Evolutionary conservation across 2,329 filamentous ascomycete species (phyloP).

Genomic region (Ascocoryne sarcoides): DNA sequence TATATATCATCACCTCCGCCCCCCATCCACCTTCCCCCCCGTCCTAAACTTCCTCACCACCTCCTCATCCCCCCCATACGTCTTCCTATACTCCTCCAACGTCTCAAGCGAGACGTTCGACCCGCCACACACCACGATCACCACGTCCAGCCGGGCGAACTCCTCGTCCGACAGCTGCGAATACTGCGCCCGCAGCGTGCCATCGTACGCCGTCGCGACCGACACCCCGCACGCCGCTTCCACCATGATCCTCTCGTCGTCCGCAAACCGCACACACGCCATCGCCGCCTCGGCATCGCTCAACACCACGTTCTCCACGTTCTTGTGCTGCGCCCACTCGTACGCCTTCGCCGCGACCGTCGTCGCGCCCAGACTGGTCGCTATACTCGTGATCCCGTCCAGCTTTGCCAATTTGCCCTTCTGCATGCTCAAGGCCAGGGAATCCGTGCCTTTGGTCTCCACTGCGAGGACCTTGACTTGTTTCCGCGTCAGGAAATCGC

Average conservation of each 20-base stretch:
- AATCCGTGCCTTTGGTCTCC: conserved; percentile 68
- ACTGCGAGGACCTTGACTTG: conserved; percentile 57
- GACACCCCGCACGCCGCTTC: conserved; percentile 81
- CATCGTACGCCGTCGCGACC: conserved; percentile 59
- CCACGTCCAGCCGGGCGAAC: conserved; percentile 60
- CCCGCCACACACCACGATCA: conserved; percentile 79
- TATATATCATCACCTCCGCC: too few relatives aligned
- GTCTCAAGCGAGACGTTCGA: conserved; percentile 56
- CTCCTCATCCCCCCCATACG: conserved; percentile 24
- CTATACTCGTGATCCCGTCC: conserved; percentile 64
- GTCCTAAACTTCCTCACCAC: background rate
- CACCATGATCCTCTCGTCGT: conserved; percentile 74
- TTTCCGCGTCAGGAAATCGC: conserved; percentile 5
- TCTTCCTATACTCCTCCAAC: conserved; percentile 47
- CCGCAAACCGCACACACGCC: conserved; percentile 66
- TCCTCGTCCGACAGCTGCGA: conserved; percentile 44
- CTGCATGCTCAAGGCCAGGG: conserved; percentile 52
- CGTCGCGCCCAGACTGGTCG: conserved; percentile 64
- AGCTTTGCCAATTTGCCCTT: conserved; percentile 52
- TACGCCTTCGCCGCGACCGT: conserved; percentile 62
- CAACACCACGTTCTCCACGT: conserved; percentile 54
- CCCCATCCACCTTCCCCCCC: too few relatives aligned
- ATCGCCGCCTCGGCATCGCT: conserved; percentile 71
- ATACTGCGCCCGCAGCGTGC: conserved; percentile 53
- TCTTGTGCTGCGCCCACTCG: conserved; percentile 30